Base-by-base conservation (phyloP, 2,329 filamentous ascomycete genomes). In the Orbilia oligospora region DNA sequence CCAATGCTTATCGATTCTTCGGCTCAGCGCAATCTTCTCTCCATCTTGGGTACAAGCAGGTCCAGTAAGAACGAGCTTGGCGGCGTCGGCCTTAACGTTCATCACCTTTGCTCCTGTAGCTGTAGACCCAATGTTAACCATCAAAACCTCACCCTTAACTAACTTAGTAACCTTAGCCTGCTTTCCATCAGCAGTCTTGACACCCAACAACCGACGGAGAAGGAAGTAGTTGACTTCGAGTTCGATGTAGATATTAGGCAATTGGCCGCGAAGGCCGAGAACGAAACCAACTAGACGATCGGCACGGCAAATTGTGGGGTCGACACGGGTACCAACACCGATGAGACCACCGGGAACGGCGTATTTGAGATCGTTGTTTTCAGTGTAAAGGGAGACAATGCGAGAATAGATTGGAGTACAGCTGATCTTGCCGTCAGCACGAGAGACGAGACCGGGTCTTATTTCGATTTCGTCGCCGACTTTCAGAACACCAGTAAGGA, bases 171-270 rank as follows among this genome's bases (percentile, higher is more conserved):
- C 96, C 91, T 99, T 99, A 84, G 95, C 95, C 87, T 98, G 96
- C 89, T 99, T 99, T 85, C 96, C 96, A 82, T 99, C 96, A 80
- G 95, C 94, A 56, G 96, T 97, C 87, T 97, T 94, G 83, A 99
- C 96, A 90, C 96, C 96, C 72, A 99, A 90, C 80, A 99, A 89
- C 83, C 96, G 90, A 83, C 95, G 92, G 80, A 99, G 91, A 80
- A 99, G 89, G 89, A 98, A 99, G 89, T 98, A 99, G 90, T 98
- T 98, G 86, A 97, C 94, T 87, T 99, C 96, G 80, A 99, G 92
- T 86, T 99, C 96, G 82, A 92, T 96, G 88, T 98, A 99, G 85
- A 99, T 98, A 84, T 96, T 93, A 63, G 96, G 96, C 24, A 99
- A 90, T 83, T 92, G 91, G 81, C 96, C 96, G 86, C 94, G 94